Evolutionary conservation across 805 yeast genomes (phyloP), one percentile per base, ranked within the genome.

Genomic region (Zygosaccharomyces bailii): DNA sequence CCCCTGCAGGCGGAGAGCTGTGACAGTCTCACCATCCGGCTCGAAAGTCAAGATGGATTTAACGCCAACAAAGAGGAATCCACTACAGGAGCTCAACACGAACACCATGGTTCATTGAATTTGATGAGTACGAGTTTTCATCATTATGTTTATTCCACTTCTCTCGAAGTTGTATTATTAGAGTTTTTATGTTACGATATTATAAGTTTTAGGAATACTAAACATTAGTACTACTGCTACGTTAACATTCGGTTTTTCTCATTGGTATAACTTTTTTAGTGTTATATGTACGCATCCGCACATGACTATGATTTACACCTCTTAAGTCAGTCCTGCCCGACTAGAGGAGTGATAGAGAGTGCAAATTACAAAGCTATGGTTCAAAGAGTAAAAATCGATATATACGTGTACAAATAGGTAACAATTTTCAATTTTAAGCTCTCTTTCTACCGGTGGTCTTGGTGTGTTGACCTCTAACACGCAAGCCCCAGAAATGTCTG

Each of bases 401-500:
- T 25, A 37, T 37, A 37, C 31, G 40, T 37, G 40, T 37, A 37
- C 40, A 37, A 25, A 37, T 37, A 25, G 40, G 19, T 19, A 24
- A 30, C 30, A 19, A 37, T 19, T 25, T 31, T 37, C 40, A 37
- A 37, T 37, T 55, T n/a, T 64, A 65, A 58, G 56, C 54, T 65
- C 68, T 72, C 78, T 96, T 90, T 82, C 99, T 89, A 75, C 97
- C 95, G 68, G 99, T 93, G 74, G 99, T 91, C 86, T 93, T 93
- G 84, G 99, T 93, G 82, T 93, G 99, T 83, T 93, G 99, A 80
- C 99, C 99, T 84, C 99, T 89, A 76, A 95, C 99, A 82, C 93
- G 93, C 75, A 93, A 81, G 75, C 97, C 97, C 98, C 97, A 93
- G 91, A 84, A 90, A 83, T 93, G 99, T 85, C 99, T 89, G 77